A percentile compares a stretch with the other conserved stretches of the same genome.
phyloP scores from a whole-genome alignment of 2,329 filamentous ascomycete genomes.

The Geoglossum cookeanum region DNA sequence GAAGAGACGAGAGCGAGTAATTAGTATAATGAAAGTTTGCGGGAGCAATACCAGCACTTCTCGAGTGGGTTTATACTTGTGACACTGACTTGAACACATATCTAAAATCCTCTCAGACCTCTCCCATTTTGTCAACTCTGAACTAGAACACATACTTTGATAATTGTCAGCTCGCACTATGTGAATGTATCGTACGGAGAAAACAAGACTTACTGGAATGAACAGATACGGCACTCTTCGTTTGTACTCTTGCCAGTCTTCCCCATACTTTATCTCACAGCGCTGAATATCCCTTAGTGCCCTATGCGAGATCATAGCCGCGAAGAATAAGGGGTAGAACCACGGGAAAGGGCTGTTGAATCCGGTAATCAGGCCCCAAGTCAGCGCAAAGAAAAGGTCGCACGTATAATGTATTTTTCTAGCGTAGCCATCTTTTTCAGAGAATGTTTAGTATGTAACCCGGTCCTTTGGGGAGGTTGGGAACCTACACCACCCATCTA shows the following conservation, averaged over 20 bases:
- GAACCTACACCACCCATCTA: slow-evolving; percentile 62
- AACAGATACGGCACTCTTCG: slow-evolving; percentile 65
- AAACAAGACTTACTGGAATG: slow-evolving; percentile 41
- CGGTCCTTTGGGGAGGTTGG: neutral
- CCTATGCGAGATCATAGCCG: slow-evolving; percentile 61
- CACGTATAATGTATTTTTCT: slow-evolving; percentile 70
- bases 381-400: slow-evolving; percentile 58
- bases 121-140: no score
- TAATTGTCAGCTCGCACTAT: neutral
- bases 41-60: neutral
- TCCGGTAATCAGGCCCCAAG: slow-evolving; percentile 66
- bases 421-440: slow-evolving; percentile 40
- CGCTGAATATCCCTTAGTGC: slow-evolving; percentile 55
- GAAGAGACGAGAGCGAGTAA: neutral
- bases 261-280: slow-evolving; percentile 61
- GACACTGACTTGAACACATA: neutral
- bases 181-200: neutral
- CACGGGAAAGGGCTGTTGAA: slow-evolving; percentile 70
- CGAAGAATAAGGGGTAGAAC: slow-evolving; percentile 77
- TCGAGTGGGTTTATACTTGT: neutral
- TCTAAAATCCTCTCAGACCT: no score
- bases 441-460: slow-evolving; percentile 4
- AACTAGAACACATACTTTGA: neutral
- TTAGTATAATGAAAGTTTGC: neutral
- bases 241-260: slow-evolving; percentile 68